These are phyloP conservation scores for Rhynchospora tenuis DNA, from an alignment of 176 grass and related monocot genomes.

Conservation along the genomic window DNA sequence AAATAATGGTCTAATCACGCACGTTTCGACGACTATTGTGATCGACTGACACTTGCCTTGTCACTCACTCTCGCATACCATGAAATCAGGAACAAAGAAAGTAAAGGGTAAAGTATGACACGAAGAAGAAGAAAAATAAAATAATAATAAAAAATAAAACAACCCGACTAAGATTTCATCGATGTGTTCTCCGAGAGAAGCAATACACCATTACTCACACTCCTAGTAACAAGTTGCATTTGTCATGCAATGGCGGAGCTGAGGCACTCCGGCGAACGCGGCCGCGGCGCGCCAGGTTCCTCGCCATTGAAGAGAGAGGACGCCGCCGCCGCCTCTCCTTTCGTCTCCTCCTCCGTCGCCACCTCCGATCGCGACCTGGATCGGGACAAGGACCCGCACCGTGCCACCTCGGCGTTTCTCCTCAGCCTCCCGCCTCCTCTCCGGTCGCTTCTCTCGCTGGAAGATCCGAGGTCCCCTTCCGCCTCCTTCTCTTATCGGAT, in stretches of 20 bases:
- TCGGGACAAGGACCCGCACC: conserved; percentile 44
- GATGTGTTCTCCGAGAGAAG: not conserved
- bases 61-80: too few relatives aligned
- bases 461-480: conserved; percentile 55
- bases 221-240: not conserved
- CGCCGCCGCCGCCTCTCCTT: conserved; percentile 27
- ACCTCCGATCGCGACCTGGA: conserved; percentile 37
- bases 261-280: conserved; percentile 57
- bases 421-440: conserved; percentile 39
- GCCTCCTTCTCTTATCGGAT: conserved; percentile 59
- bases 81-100: too few relatives aligned
- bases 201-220: not conserved
- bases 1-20: too few relatives aligned
- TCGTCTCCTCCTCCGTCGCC: conserved; percentile 40
- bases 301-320: conserved; percentile 57
- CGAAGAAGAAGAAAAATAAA: not conserved
- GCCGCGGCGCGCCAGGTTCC: conserved; percentile 38
- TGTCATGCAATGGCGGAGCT: conserved; percentile 65
- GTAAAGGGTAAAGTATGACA: not conserved
- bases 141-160: not conserved
- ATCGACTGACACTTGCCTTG: too few relatives aligned
- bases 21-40: too few relatives aligned
- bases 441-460: conserved; percentile 57
- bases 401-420: conserved; percentile 34
- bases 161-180: not conserved